These are phyloP conservation scores for Phytopythium chamaehyphon DNA, from an alignment of 352 stramenopile genomes.

Conservation along the genomic window DNA sequence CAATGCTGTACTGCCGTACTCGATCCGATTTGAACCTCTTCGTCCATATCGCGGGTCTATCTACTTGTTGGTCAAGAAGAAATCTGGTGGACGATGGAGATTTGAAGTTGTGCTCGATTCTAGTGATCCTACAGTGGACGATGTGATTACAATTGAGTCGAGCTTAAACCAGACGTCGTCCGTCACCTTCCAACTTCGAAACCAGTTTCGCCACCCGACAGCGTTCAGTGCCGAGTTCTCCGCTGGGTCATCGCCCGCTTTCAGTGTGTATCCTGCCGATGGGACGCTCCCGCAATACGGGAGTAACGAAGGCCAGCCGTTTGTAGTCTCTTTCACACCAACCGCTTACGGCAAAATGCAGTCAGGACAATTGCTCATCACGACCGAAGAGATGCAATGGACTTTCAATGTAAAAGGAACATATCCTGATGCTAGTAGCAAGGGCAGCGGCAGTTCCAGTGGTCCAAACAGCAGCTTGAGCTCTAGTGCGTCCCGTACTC, in stretches of 20 bases:
- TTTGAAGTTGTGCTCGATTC: conserved; percentile 86
- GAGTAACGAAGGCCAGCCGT: conserved; percentile 59
- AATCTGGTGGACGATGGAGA: conserved; percentile 79
- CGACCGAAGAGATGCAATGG: conserved; percentile 91
- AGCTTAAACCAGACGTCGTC: conserved; percentile 81
- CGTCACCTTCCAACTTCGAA: conserved; percentile 84
- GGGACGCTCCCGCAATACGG: conserved; percentile 76
- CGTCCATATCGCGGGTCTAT: conserved; percentile 77
- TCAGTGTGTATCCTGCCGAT: conserved; percentile 82
- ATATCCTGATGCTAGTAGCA: conserved; percentile 59
- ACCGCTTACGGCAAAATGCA: conserved; percentile 91
- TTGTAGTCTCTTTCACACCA: conserved; percentile 89
- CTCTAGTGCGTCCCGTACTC: conserved; percentile 37
- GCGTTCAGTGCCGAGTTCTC: conserved; percentile 88
- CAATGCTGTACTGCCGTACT: conserved; percentile 30
- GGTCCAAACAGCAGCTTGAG: conserved; percentile 35
- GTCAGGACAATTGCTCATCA: conserved; percentile 81
- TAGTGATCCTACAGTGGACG: conserved; percentile 77
- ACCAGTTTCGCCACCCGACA: conserved; percentile 75
- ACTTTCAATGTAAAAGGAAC: conserved; percentile 89
- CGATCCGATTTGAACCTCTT: conserved; percentile 82
- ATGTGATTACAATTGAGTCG: conserved; percentile 86
- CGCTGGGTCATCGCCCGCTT: conserved; percentile 77
- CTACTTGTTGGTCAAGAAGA: conserved; percentile 73
- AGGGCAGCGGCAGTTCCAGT: conserved; percentile 27